Evolutionary conservation across 371 early-diverging fungal genomes (phyloP), one percentile per base, ranked within the genome.

Genomic region (Mortierella sp.): DNA sequence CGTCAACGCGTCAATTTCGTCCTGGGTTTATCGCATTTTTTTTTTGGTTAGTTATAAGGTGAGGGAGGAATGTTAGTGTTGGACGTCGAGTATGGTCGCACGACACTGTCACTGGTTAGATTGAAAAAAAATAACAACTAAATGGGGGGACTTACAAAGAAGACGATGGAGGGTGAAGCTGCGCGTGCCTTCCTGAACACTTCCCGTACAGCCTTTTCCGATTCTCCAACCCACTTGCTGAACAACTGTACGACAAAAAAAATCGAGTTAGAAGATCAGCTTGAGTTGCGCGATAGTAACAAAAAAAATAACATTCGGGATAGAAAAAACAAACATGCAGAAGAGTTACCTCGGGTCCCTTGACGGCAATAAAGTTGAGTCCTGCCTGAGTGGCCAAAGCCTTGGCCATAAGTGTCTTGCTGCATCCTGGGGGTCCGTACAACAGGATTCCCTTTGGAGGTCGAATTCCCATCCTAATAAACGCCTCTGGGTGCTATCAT

Each of bases 401-500:
- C 88, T 99, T 99, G 21, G 99, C 99, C 93, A 98, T 95, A 56
- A 99, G 90, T 0, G 99, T 99, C 87, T 99, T 99, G 89, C 97
- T 96, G 89, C 99, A 99, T 32, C 99, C 99, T 5, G 99, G 99
- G 5, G 99, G 99, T 3, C 99, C 99, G 84, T 99, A 99, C 21
- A 99, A 87, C 27, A 99, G 88, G 56, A 99, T 94, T 1, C 99
- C 99, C 87, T 98, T 99, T 16, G 99, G 98, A 16, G 99, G 99
- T 10, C 93, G 91, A 73, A 99, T 97, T 3, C 97, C 96, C 87
- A 98, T 92, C 21, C 96, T 90, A 16, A 82, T 80, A 90, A 99
- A 99, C 10, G 95, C 93, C 70, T 97, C 96, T 0, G 98, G 97
- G 88, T 98, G 98, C 90, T 95, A 77, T 56, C 12, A 8, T 6